These are phyloP conservation scores for Zygoascus ofunaensis DNA, from an alignment of 805 yeast species.

Conservation along the genomic window DNA sequence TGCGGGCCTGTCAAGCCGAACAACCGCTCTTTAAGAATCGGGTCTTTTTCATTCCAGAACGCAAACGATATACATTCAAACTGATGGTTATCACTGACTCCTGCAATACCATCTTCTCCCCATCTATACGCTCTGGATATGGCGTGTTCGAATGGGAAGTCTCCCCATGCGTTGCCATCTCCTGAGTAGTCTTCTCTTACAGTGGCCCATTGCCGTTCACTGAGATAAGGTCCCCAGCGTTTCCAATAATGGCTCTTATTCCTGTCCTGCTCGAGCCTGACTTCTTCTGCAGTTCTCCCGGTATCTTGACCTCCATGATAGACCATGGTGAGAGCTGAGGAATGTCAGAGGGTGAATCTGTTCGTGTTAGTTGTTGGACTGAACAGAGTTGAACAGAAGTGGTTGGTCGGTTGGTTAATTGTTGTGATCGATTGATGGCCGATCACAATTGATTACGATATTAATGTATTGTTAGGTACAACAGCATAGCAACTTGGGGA, in stretches of 20 bases:
- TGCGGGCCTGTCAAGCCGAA: conserved; percentile 88
- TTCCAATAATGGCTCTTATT: conserved; percentile 53
- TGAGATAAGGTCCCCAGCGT: conserved; percentile 85
- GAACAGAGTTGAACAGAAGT: no score
- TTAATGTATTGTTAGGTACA: no score
- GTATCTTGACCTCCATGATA: conserved; percentile 4
- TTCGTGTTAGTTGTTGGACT: no score
- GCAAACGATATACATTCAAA: conserved; percentile 69
- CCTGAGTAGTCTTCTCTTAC: conserved; percentile 75
- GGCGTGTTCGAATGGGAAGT: conserved; percentile 80
- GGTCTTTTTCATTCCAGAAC: conserved; percentile 86
- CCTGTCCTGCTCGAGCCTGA: conserved; percentile 35
- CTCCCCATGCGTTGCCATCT: conserved; percentile 85
- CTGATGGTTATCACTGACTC: conserved; percentile 79
- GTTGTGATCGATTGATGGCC: no score
- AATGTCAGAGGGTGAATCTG: no score
- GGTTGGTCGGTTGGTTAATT: no score
- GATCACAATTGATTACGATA: no score
- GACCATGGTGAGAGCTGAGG: conserved; percentile 4
- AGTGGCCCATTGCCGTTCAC: conserved; percentile 74
- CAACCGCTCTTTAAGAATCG: conserved; percentile 71
- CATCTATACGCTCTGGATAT: conserved; percentile 75
- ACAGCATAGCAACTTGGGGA: no score
- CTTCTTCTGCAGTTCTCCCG: conserved; percentile 30
- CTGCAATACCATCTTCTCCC: conserved; percentile 96